Conservation (phyloP, 352 stramenopile species). For the Phytophthora niederhauseri region DNA sequence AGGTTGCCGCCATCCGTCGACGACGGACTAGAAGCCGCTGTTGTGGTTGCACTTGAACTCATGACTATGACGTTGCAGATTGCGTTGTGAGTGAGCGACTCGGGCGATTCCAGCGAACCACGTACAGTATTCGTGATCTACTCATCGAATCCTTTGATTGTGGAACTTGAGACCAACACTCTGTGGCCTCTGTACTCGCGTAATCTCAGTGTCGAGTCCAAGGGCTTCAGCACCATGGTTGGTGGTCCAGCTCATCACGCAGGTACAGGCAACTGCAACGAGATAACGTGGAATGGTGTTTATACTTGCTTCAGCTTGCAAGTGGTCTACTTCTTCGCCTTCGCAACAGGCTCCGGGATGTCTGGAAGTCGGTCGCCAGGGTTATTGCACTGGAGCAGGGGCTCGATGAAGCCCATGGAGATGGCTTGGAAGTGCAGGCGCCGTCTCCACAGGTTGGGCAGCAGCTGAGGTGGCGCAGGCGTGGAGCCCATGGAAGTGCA, state of each 20-base stretch:
- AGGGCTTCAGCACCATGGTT: too few relatives aligned
- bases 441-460: slow-evolving; percentile 45
- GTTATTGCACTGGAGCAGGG: slow-evolving; percentile 35
- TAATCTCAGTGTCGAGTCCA: background rate
- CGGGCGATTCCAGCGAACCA: too few relatives aligned
- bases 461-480: slow-evolving; percentile 33
- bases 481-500: slow-evolving; percentile 62
- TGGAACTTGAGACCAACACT: too few relatives aligned
- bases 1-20: too few relatives aligned
- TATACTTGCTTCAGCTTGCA: background rate
- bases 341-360: slow-evolving; percentile 13
- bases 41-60: too few relatives aligned
- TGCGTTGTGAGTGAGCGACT: too few relatives aligned
- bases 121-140: too few relatives aligned
- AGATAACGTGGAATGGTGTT: background rate
- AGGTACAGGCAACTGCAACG: slow-evolving; percentile 1
- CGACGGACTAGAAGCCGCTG: too few relatives aligned
- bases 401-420: slow-evolving; percentile 49
- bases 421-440: slow-evolving; percentile 56
- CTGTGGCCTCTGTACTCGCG: too few relatives aligned
- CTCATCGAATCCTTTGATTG: too few relatives aligned
- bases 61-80: too few relatives aligned
- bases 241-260: background rate
- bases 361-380: slow-evolving; percentile 26
- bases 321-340: slow-evolving; percentile 13